These are phyloP conservation scores for Clonostachys rosea DNA, from an alignment of 2,329 filamentous ascomycete species.

Conservation along the genomic window DNA sequence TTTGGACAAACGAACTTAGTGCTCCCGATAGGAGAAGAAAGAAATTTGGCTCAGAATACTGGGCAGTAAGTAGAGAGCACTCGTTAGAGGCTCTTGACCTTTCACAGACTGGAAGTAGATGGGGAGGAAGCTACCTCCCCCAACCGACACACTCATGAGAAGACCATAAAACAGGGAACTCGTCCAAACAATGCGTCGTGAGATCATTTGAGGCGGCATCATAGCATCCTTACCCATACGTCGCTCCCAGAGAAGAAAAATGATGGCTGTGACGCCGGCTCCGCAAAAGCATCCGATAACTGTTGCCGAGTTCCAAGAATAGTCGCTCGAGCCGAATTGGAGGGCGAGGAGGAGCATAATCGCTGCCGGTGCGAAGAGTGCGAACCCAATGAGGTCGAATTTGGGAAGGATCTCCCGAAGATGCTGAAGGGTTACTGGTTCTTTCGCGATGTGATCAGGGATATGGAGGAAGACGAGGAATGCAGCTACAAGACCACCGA, in stretches of 20 bases:
- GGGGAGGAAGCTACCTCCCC: constrained; percentile 36
- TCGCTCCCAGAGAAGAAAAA: constrained; percentile 23
- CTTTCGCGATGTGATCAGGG: constrained; percentile 28
- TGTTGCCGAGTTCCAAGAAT: constrained; percentile 17
- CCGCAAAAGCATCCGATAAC: constrained; percentile 29
- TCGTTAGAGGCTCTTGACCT: constrained; percentile 16
- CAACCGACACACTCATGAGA: constrained; percentile 32
- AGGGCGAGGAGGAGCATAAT: constrained; percentile 38
- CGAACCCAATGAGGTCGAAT: constrained; percentile 37
- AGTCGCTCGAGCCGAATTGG: constrained; percentile 32
- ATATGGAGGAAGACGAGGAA: constrained; percentile 23
- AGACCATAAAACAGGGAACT: constrained; percentile 17
- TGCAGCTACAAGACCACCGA: constrained; percentile 26
- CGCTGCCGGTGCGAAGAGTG: constrained; percentile 32
- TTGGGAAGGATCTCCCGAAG: constrained; percentile 13
- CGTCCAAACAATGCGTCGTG: constrained; percentile 4
- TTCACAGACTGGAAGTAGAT: constrained; percentile 43
- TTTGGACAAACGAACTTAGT: constrained; percentile 8
- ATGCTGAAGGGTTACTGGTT: constrained; percentile 13
- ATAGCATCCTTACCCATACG: constrained; percentile 30
- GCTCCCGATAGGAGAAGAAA: constrained; percentile 15
- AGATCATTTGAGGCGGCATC: constrained; percentile 13
- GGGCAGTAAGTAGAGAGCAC: constrained; percentile 19
- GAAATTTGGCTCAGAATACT: constrained; percentile 10
- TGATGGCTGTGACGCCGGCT: constrained; percentile 17